Conservation (phyloP, 2,329 filamentous ascomycete species). For the Rutstroemia sp. region DNA sequence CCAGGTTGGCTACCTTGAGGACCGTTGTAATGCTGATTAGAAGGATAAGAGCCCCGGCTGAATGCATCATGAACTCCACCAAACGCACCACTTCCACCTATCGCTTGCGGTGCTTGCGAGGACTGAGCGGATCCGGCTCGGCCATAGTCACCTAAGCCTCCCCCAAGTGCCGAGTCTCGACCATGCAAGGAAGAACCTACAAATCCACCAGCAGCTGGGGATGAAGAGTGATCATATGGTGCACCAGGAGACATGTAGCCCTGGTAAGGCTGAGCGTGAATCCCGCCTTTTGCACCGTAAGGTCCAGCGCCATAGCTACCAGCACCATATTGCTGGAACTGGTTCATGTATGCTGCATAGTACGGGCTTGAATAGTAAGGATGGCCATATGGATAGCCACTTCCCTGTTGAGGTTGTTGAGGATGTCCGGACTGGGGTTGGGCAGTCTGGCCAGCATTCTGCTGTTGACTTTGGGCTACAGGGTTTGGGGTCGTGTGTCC, state of each 20-base stretch:
- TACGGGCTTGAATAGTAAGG: slow-evolving; percentile 57
- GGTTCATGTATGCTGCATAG: slow-evolving; percentile 53
- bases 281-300: slow-evolving; percentile 27
- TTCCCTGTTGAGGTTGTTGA: slow-evolving; percentile 39
- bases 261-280: slow-evolving; percentile 30
- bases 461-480: slow-evolving; percentile 46
- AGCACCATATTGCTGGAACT: slow-evolving; percentile 37
- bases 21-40: slow-evolving; percentile 28
- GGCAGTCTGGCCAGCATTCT: slow-evolving; percentile 37
- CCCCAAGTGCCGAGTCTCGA: slow-evolving; percentile 28
- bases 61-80: slow-evolving; percentile 29
- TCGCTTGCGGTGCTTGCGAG: slow-evolving; percentile 26
- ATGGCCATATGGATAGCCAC: slow-evolving; percentile 45
- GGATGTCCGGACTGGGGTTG: slow-evolving; percentile 38
- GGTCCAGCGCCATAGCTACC: slow-evolving; percentile 31
- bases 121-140: slow-evolving; percentile 29
- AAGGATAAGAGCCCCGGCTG: slow-evolving; percentile 28
- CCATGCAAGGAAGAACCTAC: slow-evolving; percentile 28
- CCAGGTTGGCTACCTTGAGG: slow-evolving; percentile 27
- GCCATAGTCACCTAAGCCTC: slow-evolving; percentile 30
- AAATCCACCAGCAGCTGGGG: slow-evolving; percentile 29
- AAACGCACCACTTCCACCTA: slow-evolving; percentile 29
- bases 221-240: slow-evolving; percentile 30
- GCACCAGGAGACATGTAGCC: slow-evolving; percentile 29
- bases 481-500: slow-evolving; percentile 90